Base-by-base conservation (phyloP, 2,329 filamentous ascomycete species). In the Colletotrichum shisoi region DNA sequence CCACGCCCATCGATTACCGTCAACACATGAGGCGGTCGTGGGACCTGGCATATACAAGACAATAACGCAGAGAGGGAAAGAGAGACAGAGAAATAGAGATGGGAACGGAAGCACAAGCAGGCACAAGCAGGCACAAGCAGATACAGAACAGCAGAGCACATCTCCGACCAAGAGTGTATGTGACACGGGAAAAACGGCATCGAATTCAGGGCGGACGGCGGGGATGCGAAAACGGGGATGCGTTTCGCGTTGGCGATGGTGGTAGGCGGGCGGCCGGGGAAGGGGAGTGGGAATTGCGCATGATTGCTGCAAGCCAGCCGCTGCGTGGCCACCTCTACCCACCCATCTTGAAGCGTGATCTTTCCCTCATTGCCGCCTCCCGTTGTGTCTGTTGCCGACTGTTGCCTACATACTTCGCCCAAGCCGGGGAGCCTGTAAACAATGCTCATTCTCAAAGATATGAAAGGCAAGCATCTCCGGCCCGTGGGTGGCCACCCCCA, bases 21-120 rank as follows among this genome's bases (percentile, higher is more conserved):
- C 4, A 27, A 15, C 5, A 27, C 4, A 24, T 7, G 53, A 42
- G 37, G 63, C 42, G 44, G 58, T 57, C 51, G 51, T 39, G 58
- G 31, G 49, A 45, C 34, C 24, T 45, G 42, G 63, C 58, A 34
- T 39, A 52, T 62, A 51, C 44, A 51, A n/a, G 44, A 62, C 51
- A 45, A 44, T 12, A 56, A 65, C 44, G 24, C 31, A 27, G 21
- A 31, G 31, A 31, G 31, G 9, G 31, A 31, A 31, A 31, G 31
- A 34, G 7, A 9, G 8, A 34, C 31, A 8, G 31, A 9, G 31
- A 34, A 8, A 34, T 31, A 8, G 27, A 37, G 13, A 51, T 13
- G 57, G 42, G 49, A 62, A 45, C 57, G 19, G n/a, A 46, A 31
- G 21, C 21, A 21, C 21, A 21, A 48, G 9, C 24, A 13, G 40